Percentiles rank a stretch among this genome's conserved stretches.
phyloP scores from a whole-genome alignment of 768 basidiomycete genomes.

The Russula virescens region DNA sequence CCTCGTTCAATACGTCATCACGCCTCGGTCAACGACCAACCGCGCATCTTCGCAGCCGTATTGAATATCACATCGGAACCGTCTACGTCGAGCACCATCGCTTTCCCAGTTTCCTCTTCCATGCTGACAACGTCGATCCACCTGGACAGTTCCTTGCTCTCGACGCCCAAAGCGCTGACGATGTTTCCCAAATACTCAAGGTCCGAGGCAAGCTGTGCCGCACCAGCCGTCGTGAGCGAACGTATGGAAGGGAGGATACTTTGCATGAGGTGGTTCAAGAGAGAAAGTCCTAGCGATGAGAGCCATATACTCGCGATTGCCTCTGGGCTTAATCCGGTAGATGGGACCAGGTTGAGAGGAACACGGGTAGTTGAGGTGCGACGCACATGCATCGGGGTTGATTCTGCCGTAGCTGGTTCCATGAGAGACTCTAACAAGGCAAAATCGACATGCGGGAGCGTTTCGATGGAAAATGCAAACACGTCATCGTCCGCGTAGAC shows the following conservation, averaged over 20 bases:
- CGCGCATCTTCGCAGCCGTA: conserved; percentile 13
- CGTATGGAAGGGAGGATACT: conserved; percentile 68
- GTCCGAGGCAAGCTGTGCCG: conserved; percentile 81
- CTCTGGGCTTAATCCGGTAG: conserved; percentile 52
- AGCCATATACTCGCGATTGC: conserved; percentile 88
- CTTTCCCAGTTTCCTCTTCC: conserved; percentile 37
- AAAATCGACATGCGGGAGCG: conserved; percentile 63
- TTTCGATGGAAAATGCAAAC: conserved; percentile 79
- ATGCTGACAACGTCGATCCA: conserved; percentile 73
- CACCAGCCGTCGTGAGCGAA: conserved; percentile 56
- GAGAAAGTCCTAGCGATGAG: conserved; percentile 76
- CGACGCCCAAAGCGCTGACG: conserved; percentile 84
- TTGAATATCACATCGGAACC: conserved; percentile 13
- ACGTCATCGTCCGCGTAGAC: conserved; percentile 92
- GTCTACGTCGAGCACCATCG: conserved; percentile 6
- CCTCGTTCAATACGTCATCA: background rate
- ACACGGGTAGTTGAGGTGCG: conserved; percentile 28
- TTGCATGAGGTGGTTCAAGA: conserved; percentile 66
- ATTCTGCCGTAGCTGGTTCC: conserved; percentile 34
- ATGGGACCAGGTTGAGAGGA: conserved; percentile 3
- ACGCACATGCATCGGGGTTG: conserved; percentile 31
- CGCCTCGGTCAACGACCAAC: background rate
- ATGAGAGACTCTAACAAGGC: conserved; percentile 45
- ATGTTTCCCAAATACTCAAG: conserved; percentile 89
- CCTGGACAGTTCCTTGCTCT: conserved; percentile 67